phyloP scores from a whole-genome alignment of 2,329 filamentous ascomycete genomes.

The Epicoccum sorghinum region DNA sequence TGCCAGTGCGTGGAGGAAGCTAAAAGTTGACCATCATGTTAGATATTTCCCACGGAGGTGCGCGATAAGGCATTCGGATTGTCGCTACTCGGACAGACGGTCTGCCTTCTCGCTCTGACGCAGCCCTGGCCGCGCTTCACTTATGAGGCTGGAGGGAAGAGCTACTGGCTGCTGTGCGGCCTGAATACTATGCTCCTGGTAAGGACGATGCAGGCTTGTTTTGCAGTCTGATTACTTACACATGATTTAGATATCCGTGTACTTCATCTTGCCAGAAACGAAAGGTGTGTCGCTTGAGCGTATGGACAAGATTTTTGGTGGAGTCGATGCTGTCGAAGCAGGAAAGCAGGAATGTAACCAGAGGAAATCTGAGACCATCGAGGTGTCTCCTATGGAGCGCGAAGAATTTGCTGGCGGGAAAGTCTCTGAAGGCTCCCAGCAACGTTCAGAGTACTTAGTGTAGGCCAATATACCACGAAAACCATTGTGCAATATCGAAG shows the following conservation, averaged over 20 bases:
- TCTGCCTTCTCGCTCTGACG: conserved; percentile 5
- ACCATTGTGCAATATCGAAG: too few relatives aligned
- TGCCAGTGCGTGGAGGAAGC: not conserved
- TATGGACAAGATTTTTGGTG: conserved; percentile 34
- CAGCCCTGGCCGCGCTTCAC: conserved; percentile 14
- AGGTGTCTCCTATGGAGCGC: not conserved
- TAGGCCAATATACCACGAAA: not conserved
- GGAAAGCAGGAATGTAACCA: not conserved
- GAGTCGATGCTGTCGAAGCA: conserved; percentile 8
- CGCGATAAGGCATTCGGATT: conserved; percentile 11
- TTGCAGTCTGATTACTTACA: not conserved
- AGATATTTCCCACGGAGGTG: conserved; percentile 9
- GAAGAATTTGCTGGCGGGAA: not conserved
- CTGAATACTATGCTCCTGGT: conserved; percentile 9
- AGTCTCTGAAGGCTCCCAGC: not conserved
- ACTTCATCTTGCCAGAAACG: conserved; percentile 34
- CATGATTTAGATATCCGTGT: conserved; percentile 10
- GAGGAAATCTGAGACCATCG: not conserved
- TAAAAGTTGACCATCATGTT: too few relatives aligned
- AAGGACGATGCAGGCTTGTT: not conserved
- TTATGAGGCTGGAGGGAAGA: conserved; percentile 6
- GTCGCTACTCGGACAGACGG: conserved; percentile 11
- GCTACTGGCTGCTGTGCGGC: conserved; percentile 12
- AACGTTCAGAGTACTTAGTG: not conserved
- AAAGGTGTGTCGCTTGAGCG: conserved; percentile 33